Evolutionary conservation across 345 rosid species (phyloP).

Genomic region (Balakata baccata): DNA sequence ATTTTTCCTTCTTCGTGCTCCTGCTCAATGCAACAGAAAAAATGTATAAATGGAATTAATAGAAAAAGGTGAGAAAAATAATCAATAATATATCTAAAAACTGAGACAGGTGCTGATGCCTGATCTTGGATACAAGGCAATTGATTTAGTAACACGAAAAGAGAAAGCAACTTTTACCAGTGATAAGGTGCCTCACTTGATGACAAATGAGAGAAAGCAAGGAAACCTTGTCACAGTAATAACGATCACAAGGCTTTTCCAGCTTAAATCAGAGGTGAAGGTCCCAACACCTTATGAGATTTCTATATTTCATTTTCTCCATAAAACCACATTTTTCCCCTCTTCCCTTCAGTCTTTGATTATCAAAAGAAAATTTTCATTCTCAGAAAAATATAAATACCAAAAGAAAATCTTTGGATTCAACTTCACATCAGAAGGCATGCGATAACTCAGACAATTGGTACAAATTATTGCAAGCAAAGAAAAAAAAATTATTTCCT

Average conservation of each 20-base stretch:
- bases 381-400: not conserved
- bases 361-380: not conserved
- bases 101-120: not conserved
- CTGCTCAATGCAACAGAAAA: conserved; percentile 19
- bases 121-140: not conserved
- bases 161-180: not conserved
- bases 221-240: not conserved
- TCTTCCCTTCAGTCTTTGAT: not conserved
- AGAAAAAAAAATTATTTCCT: not conserved
- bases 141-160: not conserved
- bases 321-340: too few relatives aligned
- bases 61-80: not conserved
- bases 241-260: not conserved
- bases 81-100: not conserved
- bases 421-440: not conserved
- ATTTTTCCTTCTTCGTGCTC: conserved; percentile 26
- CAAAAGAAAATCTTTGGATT: not conserved
- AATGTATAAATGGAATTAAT: not conserved
- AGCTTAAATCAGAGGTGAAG: not conserved
- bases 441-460: not conserved
- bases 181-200: conserved; percentile 4
- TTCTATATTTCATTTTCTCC: not conserved
- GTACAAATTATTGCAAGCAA: not conserved
- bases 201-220: not conserved
- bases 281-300: not conserved